Base-by-base conservation (phyloP, 2,329 filamentous ascomycete genomes). In the Pestalotiopsis fici region DNA sequence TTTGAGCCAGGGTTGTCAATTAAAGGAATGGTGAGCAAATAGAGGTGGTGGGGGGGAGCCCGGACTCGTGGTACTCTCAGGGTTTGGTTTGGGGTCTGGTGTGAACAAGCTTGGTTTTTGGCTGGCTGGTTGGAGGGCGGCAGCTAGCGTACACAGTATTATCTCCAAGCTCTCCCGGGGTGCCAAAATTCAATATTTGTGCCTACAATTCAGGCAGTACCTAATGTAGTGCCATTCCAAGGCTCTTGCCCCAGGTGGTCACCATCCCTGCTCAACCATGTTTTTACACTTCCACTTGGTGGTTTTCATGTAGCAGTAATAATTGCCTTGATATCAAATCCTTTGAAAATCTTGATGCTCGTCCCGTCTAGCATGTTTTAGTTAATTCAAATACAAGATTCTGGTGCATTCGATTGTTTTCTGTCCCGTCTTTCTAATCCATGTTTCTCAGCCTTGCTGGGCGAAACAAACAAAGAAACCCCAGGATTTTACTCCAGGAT, bases 241-340 rank as follows among this genome's bases (percentile, higher is more conserved):
- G n/a, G n/a, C n/a, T n/a, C n/a, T n/a, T n/a, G n/a, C n/a, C n/a
- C n/a, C n/a, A n/a, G n/a, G n/a, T n/a, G 6, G n/a, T 21, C 9
- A 21, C 21, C 43, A 50, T 6, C 43, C 43, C 43, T 50, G 43
- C 43, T 50, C 27, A 27, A 15, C 57, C 28, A 39, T 60, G 57
- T 60, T 60, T 60, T 60, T 60, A 35, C 57, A 60, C 57, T 60
- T 60, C 31, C 18, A 25, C n/a, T 59, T 28, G n/a, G 25, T 21
- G 31, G 6, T 35, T 35, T 50, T 21, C 18, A 50, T 50, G 18
- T n/a, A 50, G 6, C 43, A 18, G 15, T 15, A 50, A 18, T 23
- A n/a, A 3, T 18, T 50, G 18, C 43, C 43, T 18, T 47, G 31
- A 35, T 35, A 35, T 35, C 31, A 35, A 11, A 35, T 35, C 31